phyloP scores from a whole-genome alignment of 2,329 filamentous ascomycete genomes.

The Claviceps cyperi region DNA sequence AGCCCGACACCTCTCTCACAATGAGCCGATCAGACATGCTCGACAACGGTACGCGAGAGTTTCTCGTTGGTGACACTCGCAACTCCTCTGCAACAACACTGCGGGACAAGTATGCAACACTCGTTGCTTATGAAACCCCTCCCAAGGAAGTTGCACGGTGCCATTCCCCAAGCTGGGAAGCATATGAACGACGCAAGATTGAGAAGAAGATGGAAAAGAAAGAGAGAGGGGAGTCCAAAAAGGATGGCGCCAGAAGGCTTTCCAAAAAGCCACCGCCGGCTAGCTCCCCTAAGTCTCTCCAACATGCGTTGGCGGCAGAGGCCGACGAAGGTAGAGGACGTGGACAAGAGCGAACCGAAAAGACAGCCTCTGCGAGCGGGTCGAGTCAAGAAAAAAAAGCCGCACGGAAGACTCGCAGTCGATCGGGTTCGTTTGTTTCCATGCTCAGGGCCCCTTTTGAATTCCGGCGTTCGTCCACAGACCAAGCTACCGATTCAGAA shows the following conservation, averaged over 20 bases:
- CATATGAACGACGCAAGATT: slow-evolving; percentile 37
- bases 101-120: slow-evolving; percentile 14
- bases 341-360: slow-evolving; percentile 5
- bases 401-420: slow-evolving; percentile 14
- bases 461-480: slow-evolving; percentile 19
- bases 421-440: slow-evolving; percentile 23
- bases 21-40: slow-evolving; percentile 4
- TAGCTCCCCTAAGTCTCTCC: slow-evolving; percentile 7
- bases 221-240: slow-evolving; percentile 13
- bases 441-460: slow-evolving; percentile 22
- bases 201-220: slow-evolving; percentile 33
- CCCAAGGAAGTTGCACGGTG: slow-evolving; percentile 24
- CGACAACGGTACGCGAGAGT: slow-evolving; percentile 5
- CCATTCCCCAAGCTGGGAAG: slow-evolving; percentile 48
- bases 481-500: slow-evolving; percentile 16
- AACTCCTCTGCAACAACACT: slow-evolving; percentile 5
- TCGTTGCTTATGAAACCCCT: slow-evolving; percentile 19
- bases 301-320: slow-evolving; percentile 6
- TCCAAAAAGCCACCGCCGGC: slow-evolving; percentile 20
- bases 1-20: slow-evolving; percentile 1
- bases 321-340: slow-evolving; percentile 6
- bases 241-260: slow-evolving; percentile 12
- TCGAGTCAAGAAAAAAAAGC: slow-evolving; percentile 11
- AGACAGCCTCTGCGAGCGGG: slow-evolving; percentile 4
- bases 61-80: not conserved